Conservation (phyloP, 2,329 filamentous ascomycete species). For the Chrysoporthe austroafricana region DNA sequence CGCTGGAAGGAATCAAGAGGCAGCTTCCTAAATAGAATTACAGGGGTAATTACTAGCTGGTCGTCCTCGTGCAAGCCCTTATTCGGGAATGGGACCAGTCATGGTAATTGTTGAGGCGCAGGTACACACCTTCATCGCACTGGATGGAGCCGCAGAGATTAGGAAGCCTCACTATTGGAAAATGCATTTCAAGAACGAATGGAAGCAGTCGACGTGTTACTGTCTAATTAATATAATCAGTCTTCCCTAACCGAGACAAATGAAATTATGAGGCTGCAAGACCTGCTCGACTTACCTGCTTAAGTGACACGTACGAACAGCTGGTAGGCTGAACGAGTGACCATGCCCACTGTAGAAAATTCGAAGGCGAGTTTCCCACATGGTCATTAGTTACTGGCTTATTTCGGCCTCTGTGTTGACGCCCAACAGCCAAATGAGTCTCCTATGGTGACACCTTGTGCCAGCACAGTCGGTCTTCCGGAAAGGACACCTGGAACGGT, state of each 20-base stretch:
- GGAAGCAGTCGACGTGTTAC: neutral
- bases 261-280: neutral
- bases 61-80: too few species aligned
- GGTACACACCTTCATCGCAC: too few species aligned
- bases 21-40: too few species aligned
- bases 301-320: neutral
- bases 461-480: neutral
- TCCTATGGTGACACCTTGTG: neutral
- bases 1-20: too few species aligned
- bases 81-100: too few species aligned
- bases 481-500: neutral
- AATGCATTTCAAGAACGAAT: neutral
- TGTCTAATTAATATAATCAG: neutral
- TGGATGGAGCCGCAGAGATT: too few species aligned
- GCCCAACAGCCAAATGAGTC: neutral
- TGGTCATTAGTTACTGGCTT: neutral
- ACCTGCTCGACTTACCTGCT: neutral
- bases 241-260: neutral
- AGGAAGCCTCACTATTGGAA: neutral
- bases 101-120: too few species aligned
- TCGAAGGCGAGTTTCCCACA: neutral
- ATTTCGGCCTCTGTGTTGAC: neutral
- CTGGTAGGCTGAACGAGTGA: neutral
- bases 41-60: too few species aligned
- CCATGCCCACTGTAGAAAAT: neutral